phyloP scores from a whole-genome alignment of 2,329 filamentous ascomycete species.

The Orbilia javanica region DNA sequence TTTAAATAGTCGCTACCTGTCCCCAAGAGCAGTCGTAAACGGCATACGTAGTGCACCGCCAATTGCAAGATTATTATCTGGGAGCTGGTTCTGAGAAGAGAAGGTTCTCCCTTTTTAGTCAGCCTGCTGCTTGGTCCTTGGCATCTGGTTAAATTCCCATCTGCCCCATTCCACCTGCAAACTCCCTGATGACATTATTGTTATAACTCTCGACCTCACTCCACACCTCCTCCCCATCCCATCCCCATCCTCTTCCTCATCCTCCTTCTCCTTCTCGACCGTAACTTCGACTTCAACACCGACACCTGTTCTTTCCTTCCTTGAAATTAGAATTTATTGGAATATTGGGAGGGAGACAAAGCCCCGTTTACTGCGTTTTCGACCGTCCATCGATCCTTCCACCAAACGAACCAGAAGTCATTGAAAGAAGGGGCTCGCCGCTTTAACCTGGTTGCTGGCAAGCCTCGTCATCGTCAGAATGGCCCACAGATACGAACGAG shows the following conservation, averaged over 20 bases:
- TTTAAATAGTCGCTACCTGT: no score
- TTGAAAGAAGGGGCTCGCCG: not conserved
- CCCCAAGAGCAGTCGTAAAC: conserved; percentile 13
- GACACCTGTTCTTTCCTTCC: not conserved
- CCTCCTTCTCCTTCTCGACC: no score
- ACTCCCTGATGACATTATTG: no score
- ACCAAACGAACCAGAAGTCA: not conserved
- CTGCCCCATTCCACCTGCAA: not conserved
- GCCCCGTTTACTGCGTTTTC: not conserved
- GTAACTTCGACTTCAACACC: not conserved
- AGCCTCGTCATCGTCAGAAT: conserved; percentile 40
- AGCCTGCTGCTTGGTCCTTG: conserved; percentile 21
- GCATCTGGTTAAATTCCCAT: conserved; percentile 34
- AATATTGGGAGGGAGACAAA: not conserved
- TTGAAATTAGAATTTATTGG: not conserved
- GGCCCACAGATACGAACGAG: conserved; percentile 62
- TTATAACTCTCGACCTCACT: not conserved
- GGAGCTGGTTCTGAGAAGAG: not conserved
- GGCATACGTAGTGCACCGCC: not conserved
- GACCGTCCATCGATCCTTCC: not conserved
- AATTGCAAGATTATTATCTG: no score
- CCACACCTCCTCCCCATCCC: not conserved
- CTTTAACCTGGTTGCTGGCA: not conserved
- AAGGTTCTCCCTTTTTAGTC: conserved; percentile 32
- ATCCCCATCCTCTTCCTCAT: not conserved